phyloP scores from a whole-genome alignment of 2,329 filamentous ascomycete genomes.

The Thermothelomyces thermophilus region DNA sequence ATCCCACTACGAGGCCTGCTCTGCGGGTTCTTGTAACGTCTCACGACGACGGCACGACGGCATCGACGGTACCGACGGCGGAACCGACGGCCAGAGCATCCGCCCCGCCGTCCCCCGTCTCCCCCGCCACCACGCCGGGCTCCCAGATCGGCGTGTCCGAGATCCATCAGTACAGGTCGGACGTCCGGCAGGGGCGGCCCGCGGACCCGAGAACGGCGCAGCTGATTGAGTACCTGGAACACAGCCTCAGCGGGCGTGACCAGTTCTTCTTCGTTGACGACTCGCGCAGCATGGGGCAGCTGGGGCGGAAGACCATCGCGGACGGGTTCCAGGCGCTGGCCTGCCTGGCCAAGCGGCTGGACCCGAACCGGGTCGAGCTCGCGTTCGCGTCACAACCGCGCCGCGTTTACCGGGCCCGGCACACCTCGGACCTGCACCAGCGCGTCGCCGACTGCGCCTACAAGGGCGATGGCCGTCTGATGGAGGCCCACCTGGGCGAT shows the following conservation, averaged over 20 bases:
- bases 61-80: no score
- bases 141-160: neutral
- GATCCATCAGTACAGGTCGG: neutral
- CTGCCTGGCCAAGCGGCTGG: neutral
- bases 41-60: no score
- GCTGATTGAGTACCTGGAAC: neutral
- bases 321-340: neutral
- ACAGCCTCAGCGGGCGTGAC: neutral
- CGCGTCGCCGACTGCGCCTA: neutral
- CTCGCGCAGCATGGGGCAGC: neutral
- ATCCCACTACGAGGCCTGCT: no score
- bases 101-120: no score
- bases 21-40: no score
- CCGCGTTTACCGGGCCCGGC: neutral
- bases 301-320: neutral
- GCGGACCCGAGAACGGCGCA: neutral
- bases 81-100: no score
- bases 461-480: neutral
- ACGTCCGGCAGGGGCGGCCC: neutral
- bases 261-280: constrained; percentile 1
- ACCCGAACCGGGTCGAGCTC: neutral
- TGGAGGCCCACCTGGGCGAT: neutral
- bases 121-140: neutral
- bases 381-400: neutral
- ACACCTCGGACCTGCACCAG: neutral